Base-by-base conservation (phyloP, 1,284 basidiomycete species). In the Coniferiporia weirii region DNA sequence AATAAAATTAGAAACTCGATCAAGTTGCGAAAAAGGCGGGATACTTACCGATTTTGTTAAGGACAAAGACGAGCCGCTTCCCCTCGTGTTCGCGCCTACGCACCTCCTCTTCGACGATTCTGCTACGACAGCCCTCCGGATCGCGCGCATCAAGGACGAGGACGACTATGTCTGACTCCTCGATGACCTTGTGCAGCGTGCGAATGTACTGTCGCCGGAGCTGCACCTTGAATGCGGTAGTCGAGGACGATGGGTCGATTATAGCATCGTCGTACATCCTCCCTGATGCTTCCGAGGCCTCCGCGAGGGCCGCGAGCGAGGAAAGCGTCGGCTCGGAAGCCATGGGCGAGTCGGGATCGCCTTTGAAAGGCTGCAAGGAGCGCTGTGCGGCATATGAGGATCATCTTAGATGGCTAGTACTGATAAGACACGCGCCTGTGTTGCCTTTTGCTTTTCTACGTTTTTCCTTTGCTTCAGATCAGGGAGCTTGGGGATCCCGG, bases 31-130 rank as follows among this genome's bases (percentile, higher is more conserved):
- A 12, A 17, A 43, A 51, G 45, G 47, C 13, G 27, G 27, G 40
- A 55, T 19, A 76, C 86, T 60, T 64, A 93, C 93, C 94, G 62
- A 96, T 90, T 76, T 97, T 97, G 72, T 97, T 97, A 22, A 97
- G 71, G 3, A 96, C 91, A 56, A 93, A 91, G 0, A 98, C 83
- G 40, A 97, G 75, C 69, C 85, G 89, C 76, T 97, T 97, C 9
- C 93, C 90, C 64, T 95, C 88, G 38, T 78, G 78, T 68, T 94
- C 93, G 40, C 91, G 78, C 66, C 91, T 79, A 54, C 90, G 77
- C 1, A 96, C 91, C 71, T 96, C 93, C 66, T 95, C 91, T 71
- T 97, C 94, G 3, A 97, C 91, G 51, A 94, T 79, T 55, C 86
- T 76, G 72, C 90, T 93, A 62, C 93, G 75, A 52, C 91, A 95